Percentiles rank a stretch among this genome's conserved stretches.
These are phyloP conservation scores for Pyrus hybrid DNA, from an alignment of 331 rosid species.

Conservation along the genomic window DNA sequence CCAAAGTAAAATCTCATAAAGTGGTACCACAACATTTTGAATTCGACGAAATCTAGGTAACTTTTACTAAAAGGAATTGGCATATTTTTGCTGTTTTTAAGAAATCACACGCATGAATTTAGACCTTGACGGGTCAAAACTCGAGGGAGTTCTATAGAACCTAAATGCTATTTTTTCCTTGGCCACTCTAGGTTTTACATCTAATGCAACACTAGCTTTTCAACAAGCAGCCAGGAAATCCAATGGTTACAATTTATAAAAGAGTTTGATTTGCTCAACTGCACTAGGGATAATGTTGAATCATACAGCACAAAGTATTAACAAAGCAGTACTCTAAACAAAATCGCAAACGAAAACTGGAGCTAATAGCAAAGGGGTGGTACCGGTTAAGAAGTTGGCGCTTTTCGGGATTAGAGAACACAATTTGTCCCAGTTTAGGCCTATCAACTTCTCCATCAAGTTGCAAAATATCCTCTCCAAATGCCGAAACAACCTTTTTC, in stretches of 20 bases:
- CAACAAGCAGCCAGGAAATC: not conserved
- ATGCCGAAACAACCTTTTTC: conserved; percentile 64
- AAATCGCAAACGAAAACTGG: not conserved
- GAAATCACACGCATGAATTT: not conserved
- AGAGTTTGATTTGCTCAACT: not conserved
- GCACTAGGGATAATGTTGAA: not conserved
- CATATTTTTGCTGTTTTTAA: not conserved
- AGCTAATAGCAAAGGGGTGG: not conserved
- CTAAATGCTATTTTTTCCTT: not conserved
- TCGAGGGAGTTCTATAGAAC: not conserved
- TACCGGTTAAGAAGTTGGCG: conserved; percentile 74
- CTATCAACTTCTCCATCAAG: conserved; percentile 75
- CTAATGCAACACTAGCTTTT: not conserved
- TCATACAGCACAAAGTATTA: not conserved
- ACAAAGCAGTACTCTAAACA: not conserved
- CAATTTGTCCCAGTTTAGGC: conserved; percentile 67
- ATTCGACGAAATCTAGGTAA: not conserved
- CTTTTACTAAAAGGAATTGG: not conserved
- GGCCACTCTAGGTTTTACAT: not conserved
- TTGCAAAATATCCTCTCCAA: conserved; percentile 65
- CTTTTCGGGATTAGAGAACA: conserved; percentile 65
- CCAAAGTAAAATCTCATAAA: not conserved
- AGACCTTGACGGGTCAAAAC: not conserved
- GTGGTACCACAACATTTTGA: not conserved
- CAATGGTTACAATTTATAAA: not conserved